These are phyloP conservation scores for Cucurbita argyrosperma DNA, from an alignment of 306 rosid genomes.

Conservation along the genomic window DNA sequence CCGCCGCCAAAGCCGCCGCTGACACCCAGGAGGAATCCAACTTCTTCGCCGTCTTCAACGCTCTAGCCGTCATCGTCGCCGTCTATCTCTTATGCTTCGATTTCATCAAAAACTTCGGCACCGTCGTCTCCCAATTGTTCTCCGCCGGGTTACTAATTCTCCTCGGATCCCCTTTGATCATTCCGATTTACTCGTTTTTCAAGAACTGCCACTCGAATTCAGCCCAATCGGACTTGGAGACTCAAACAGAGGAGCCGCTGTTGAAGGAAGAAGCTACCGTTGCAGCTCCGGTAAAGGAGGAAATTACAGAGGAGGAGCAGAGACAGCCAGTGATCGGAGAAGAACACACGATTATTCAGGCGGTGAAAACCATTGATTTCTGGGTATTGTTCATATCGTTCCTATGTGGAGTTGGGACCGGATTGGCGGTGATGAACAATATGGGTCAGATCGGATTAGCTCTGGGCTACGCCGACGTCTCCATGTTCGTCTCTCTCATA, in stretches of 20 bases:
- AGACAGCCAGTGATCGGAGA: constrained; percentile 52
- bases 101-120: constrained; percentile 36
- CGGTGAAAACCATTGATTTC: constrained; percentile 40
- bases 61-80: constrained; percentile 49
- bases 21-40: constrained; percentile 26
- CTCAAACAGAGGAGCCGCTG: constrained; percentile 23
- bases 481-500: constrained; percentile 52
- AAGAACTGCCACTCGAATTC: constrained; percentile 1
- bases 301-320: background rate
- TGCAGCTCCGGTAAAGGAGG: background rate
- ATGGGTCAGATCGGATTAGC: constrained; percentile 95
- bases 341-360: constrained; percentile 66
- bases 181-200: constrained; percentile 37
- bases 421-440: constrained; percentile 76
- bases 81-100: constrained; percentile 40
- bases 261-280: background rate
- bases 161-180: constrained; percentile 42
- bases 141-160: constrained; percentile 28
- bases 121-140: constrained; percentile 26
- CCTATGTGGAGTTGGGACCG: constrained; percentile 84
- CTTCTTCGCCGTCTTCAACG: constrained; percentile 48
- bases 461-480: constrained; percentile 60
- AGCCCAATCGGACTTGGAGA: constrained; percentile 25
- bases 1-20: constrained; percentile 11
- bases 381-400: constrained; percentile 85